phyloP scores from a whole-genome alignment of 2,329 filamentous ascomycete genomes.

The Endoconidiophora laricicola region DNA sequence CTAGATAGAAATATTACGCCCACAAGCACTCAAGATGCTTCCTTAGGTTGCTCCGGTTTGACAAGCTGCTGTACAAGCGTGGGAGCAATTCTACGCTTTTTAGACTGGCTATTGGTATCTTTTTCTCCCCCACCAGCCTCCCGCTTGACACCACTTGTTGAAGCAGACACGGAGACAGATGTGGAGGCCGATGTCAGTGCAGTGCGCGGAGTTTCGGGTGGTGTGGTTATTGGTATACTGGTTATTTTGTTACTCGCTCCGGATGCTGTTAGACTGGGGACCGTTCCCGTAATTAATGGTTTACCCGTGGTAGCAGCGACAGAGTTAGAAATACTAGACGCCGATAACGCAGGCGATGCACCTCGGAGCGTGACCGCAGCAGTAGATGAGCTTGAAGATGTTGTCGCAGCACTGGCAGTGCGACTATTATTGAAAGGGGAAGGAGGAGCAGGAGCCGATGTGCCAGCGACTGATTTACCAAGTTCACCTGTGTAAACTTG shows the following conservation, averaged over 20 bases:
- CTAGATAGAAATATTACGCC: not conserved
- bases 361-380: slow-evolving; percentile 1
- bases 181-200: slow-evolving; percentile 17
- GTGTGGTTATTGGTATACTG: slow-evolving; percentile 64
- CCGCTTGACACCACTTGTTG: slow-evolving; percentile 32
- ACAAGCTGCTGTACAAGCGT: slow-evolving; percentile 22
- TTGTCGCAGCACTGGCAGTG: slow-evolving; percentile 46
- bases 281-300: slow-evolving; percentile 54
- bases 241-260: slow-evolving; percentile 43
- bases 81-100: slow-evolving; percentile 55
- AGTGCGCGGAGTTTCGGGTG: slow-evolving; percentile 69
- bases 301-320: slow-evolving; percentile 10
- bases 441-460: slow-evolving; percentile 42
- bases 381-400: slow-evolving; percentile 51
- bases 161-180: not conserved
- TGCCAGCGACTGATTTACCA: slow-evolving; percentile 53
- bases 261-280: slow-evolving; percentile 60
- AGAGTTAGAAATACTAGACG: slow-evolving; percentile 53
- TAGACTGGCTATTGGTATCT: slow-evolving; percentile 37
- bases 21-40: not conserved
- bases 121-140: slow-evolving; percentile 40
- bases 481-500: slow-evolving; percentile 61
- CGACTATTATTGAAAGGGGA: slow-evolving; percentile 41
- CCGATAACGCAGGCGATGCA: slow-evolving; percentile 19
- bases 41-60: slow-evolving; percentile 1